Evolutionary conservation across 2,329 filamentous ascomycete species (phyloP), one percentile per base, ranked within the genome.

Genomic region (Colletotrichum noveboracense): DNA sequence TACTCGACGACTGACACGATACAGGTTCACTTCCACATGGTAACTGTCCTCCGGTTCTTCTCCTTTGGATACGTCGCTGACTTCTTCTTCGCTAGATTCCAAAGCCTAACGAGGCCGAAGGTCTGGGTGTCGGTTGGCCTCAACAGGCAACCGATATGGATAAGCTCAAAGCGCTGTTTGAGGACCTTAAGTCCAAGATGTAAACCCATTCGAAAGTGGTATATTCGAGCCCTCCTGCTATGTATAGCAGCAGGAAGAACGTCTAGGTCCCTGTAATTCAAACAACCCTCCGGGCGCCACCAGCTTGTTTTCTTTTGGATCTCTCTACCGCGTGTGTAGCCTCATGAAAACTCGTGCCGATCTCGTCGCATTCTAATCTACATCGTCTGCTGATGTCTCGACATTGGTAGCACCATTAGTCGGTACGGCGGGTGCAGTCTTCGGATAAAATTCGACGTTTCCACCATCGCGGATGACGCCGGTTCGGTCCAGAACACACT

Each of bases 21-120:
- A 18, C 69, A 95, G 93, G 94, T 97, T 79, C 96, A 98, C 84
- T 96, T 99, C 86, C 97, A 99, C 83, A 93, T 98, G 92, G 94
- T 95, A 90, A 78, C 28, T 28, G 26, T 61, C 28, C 10, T 34
- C 58, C 16, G 8, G 34, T n/a, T 7, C 8, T 28, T 10, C 32
- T 10, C n/a, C 16, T 43, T 38, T 21, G n/a, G 26, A 26, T 38
- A 38, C 10, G 7, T 36, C 21, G 65, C 71, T 76, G 36, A 76
- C 71, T 13, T 36, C 21, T n/a, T 24, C 64, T 24, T 26, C 9
- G 56, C 34, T 79, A 95, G 94, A 99, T 99, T 77, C 97, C 97
- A 43, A 99, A 99, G 89, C 96, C 97, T 67, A 97, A 95, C 81
- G 88, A 93, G 80, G 82, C 88, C 43, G 94, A 98, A 84, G 97